Conservation (phyloP, 495 filamentous ascomycete species). For the Bathelium albidoporum region DNA sequence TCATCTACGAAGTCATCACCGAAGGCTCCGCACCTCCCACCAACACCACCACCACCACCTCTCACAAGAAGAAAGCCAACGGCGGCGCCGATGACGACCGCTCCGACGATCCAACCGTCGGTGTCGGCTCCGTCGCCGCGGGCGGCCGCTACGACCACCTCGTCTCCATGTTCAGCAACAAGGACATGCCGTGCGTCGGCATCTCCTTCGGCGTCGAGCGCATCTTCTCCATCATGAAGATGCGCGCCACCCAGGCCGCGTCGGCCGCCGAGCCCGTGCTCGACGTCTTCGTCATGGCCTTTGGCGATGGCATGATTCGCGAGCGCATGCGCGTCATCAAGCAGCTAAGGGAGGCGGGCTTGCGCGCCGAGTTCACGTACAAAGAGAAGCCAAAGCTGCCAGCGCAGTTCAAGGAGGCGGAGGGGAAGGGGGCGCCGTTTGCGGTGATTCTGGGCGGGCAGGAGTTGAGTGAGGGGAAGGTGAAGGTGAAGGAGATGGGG, state of each 20-base stretch:
- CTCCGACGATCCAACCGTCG: slow-evolving; percentile 69
- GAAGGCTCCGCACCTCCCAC: slow-evolving; percentile 62
- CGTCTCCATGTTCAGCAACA: slow-evolving; percentile 83
- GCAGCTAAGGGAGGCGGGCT: slow-evolving; percentile 64
- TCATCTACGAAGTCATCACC: slow-evolving; percentile 87
- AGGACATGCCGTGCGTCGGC: slow-evolving; percentile 86
- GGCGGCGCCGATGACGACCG: slow-evolving; percentile 57
- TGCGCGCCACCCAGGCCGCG: slow-evolving; percentile 47
- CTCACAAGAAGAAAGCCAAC: slow-evolving; percentile 47
- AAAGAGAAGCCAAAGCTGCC: slow-evolving; percentile 71
- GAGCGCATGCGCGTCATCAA: slow-evolving; percentile 71
- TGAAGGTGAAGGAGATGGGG: slow-evolving; percentile 79
- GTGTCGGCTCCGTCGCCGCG: slow-evolving; percentile 78
- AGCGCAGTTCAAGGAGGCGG: slow-evolving; percentile 71
- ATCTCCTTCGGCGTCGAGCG: slow-evolving; percentile 93
- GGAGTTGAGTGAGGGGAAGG: slow-evolving; percentile 61
- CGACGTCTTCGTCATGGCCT: slow-evolving; percentile 85
- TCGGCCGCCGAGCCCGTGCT: slow-evolving; percentile 47
- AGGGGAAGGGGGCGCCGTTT: slow-evolving; percentile 59
- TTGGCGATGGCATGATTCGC: slow-evolving; percentile 68
- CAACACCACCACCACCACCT: neutral
- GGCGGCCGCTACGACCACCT: slow-evolving; percentile 90
- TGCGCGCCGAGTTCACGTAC: slow-evolving; percentile 73
- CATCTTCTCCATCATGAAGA: slow-evolving; percentile 84
- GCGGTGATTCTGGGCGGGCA: slow-evolving; percentile 73